Evolutionary conservation across 1,284 basidiomycete species (phyloP).

Genomic region (Boletus hoseneyae): DNA sequence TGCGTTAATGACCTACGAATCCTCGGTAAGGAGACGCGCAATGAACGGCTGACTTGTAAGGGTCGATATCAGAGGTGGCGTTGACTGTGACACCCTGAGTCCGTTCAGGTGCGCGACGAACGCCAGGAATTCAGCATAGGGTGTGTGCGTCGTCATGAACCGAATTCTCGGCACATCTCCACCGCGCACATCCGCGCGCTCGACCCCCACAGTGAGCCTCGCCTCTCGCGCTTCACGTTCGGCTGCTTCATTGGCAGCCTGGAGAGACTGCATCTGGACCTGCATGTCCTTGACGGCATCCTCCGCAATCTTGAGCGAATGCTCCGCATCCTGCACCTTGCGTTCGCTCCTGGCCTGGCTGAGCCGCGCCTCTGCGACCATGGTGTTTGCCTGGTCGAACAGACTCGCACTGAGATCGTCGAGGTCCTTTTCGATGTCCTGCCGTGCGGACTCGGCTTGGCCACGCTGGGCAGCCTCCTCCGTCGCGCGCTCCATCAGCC

Average conservation of each 20-base stretch:
- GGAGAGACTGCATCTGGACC: constrained; percentile 73
- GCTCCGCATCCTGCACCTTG: constrained; percentile 79
- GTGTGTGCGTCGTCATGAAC: constrained; percentile 66
- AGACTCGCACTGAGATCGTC: constrained; percentile 90
- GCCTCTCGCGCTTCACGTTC: constrained; percentile 51
- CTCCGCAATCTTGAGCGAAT: constrained; percentile 79
- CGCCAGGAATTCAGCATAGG: constrained; percentile 83
- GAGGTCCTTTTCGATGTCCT: constrained; percentile 83
- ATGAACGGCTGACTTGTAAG: constrained; percentile 82
- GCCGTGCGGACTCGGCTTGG: constrained; percentile 82
- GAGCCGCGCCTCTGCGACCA: constrained; percentile 91
- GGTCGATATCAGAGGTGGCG: constrained; percentile 63
- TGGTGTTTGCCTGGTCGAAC: constrained; percentile 86
- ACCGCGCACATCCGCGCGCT: constrained; percentile 33
- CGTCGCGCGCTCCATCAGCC: constrained; percentile 91
- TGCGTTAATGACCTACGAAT: constrained; percentile 65
- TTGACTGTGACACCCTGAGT: constrained; percentile 55
- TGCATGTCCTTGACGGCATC: constrained; percentile 85
- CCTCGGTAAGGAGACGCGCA: constrained; percentile 78
- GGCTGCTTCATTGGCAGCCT: constrained; percentile 59
- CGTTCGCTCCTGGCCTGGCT: constrained; percentile 74
- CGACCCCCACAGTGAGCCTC: constrained; percentile 51
- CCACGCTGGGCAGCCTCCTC: constrained; percentile 91
- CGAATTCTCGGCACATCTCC: constrained; percentile 26
- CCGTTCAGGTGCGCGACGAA: constrained; percentile 83